Base-by-base conservation (phyloP, 768 basidiomycete species). In the Dictyophora rubrovolvata region DNA sequence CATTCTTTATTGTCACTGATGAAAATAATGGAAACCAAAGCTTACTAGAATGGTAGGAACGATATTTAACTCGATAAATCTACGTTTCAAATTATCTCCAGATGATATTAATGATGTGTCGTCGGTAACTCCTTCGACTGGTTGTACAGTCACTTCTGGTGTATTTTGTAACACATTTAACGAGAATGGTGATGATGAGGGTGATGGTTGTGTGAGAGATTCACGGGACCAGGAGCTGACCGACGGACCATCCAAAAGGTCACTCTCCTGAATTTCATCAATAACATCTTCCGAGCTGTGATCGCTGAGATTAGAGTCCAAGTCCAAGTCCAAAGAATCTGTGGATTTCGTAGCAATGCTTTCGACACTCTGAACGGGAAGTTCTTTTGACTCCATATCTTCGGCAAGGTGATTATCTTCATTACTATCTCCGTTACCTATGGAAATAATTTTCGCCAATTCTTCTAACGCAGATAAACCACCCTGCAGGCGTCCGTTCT, bases 391-490 rank as follows among this genome's bases (percentile, higher is more conserved):
- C 1, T 84, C 81, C 57, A 83, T 70, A 20, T 84, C 82, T 34
- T 77, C 74, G 56, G 82, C 78, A 16, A 71, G 73, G 4, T 79
- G 79, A 17, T 79, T 78, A 9, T 52, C 49, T 12, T 79, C 79
- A 21, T 76, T 77, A 53, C 80, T 82, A 51, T 28, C 28, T 28
- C 28, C 28, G 28, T 28, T 28, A n/a, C n/a, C n/a, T n/a, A 85
- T 74, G 0, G 84, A 79, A 16, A 96, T 87, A 1, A 94, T 89
- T 23, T 84, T 83, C 0, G 93, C 91, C 7, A 99, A 75, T 56
- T 89, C 86, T 68, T 96, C 93, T 55, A 96, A 74, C 12, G 87
- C 85, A 1, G 83, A 74, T 11, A 96, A 72, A 5, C 95, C 94
- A n/a, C 93, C 93, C 64, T 86, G 83, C 48, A 99, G 72, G 23